phyloP scores from a whole-genome alignment of 2,329 filamentous ascomycete genomes.

The Arthrinium phaeospermum region DNA sequence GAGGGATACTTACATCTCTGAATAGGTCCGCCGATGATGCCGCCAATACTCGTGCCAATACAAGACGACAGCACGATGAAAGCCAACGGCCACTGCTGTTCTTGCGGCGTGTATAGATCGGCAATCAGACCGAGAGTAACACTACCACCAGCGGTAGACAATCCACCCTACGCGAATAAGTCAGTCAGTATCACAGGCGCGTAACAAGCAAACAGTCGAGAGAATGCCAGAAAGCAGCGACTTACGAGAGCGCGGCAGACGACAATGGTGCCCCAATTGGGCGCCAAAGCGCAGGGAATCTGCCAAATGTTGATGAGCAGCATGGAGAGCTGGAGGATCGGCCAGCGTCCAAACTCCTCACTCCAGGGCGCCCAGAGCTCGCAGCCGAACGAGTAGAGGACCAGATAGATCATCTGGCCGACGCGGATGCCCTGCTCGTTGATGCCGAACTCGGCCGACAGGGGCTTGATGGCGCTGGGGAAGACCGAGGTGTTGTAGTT shows the following conservation, averaged over 20 bases:
- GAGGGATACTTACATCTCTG: conserved; percentile 38
- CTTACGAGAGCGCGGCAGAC: conserved; percentile 40
- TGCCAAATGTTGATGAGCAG: conserved; percentile 58
- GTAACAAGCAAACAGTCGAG: background rate
- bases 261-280: conserved; percentile 46
- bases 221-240: background rate
- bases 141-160: conserved; percentile 64
- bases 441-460: conserved; percentile 48
- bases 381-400: conserved; percentile 56
- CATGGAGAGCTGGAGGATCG: conserved; percentile 52
- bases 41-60: conserved; percentile 55
- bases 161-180: conserved; percentile 38
- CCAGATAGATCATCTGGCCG: conserved; percentile 52
- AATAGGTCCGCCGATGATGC: conserved; percentile 56
- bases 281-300: conserved; percentile 48
- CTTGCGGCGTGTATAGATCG: conserved; percentile 62
- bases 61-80: conserved; percentile 61
- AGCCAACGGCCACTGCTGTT: conserved; percentile 62
- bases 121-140: conserved; percentile 67
- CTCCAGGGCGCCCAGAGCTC: conserved; percentile 59
- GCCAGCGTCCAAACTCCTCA: conserved; percentile 57
- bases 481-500: conserved; percentile 57
- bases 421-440: conserved; percentile 51
- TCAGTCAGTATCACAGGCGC: background rate
- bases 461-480: conserved; percentile 48